phyloP scores from a whole-genome alignment of 139 green algal species.

The Chlamydomonas schloesseri region DNA sequence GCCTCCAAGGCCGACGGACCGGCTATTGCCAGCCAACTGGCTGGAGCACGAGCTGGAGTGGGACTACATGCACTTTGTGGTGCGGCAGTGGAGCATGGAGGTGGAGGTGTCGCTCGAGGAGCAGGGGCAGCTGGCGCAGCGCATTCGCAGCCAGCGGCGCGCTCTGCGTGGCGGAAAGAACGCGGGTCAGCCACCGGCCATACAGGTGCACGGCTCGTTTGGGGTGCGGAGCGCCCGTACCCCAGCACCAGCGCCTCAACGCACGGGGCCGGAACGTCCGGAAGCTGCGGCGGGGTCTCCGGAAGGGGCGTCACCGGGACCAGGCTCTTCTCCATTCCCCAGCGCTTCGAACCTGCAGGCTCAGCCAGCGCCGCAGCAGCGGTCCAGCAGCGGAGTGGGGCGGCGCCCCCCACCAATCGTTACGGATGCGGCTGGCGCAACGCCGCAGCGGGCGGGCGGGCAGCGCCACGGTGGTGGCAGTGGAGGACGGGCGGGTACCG shows the following conservation, averaged over 20 bases:
- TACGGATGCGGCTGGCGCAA: no score
- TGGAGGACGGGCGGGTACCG: not conserved
- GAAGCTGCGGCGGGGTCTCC: not conserved
- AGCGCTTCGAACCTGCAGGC: no score
- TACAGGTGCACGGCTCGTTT: conserved; percentile 22
- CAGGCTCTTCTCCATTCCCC: no score
- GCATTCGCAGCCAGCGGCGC: no score
- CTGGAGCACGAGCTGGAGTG: not conserved
- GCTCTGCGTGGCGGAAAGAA: not conserved
- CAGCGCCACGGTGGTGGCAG: no score
- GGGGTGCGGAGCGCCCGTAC: conserved; percentile 2
- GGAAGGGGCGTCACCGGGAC: not conserved
- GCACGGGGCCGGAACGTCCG: no score
- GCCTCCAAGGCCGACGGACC: not conserved
- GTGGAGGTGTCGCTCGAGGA: conserved; percentile 7
- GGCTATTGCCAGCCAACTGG: no score
- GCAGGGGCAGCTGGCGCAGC: not conserved
- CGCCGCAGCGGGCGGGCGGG: no score
- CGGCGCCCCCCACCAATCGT: no score
- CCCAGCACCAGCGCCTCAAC: no score
- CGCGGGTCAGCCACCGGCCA: not conserved
- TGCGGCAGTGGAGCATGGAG: conserved; percentile 48
- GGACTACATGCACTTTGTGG: conserved; percentile 6
- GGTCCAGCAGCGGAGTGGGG: no score
- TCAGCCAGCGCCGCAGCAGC: no score